Conservation (phyloP, 164 flowering plant species). For the Euptelea pleiosperma region DNA sequence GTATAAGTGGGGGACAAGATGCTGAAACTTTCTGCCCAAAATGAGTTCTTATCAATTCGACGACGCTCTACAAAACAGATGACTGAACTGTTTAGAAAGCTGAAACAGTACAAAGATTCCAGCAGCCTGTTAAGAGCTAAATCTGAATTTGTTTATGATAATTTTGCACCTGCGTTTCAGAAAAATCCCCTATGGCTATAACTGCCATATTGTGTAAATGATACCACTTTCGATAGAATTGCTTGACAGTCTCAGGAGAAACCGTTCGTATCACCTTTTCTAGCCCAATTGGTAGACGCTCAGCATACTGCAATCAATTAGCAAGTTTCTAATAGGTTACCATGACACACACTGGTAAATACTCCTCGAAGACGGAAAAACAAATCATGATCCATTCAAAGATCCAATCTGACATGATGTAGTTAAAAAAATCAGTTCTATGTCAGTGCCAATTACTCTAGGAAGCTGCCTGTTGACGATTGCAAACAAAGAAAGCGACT, state of each 20-base stretch:
- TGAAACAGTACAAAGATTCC: background rate
- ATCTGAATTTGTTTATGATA: constrained; percentile 2
- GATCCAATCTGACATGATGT: too few species aligned
- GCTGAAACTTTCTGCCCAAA: constrained; percentile 60
- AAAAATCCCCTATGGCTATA: constrained; percentile 89
- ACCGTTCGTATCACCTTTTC: constrained; percentile 86
- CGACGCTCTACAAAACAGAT: constrained; percentile 53
- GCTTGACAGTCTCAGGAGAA: constrained; percentile 66
- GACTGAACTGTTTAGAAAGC: constrained; percentile 7
- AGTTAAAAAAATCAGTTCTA: too few species aligned
- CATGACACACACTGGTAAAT: background rate
- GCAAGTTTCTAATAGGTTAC: constrained; percentile 2
- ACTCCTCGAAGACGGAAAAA: background rate
- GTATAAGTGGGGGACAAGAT: constrained; percentile 41
- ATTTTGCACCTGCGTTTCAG: constrained; percentile 73
- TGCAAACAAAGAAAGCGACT: too few species aligned
- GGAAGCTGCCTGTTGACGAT: too few species aligned
- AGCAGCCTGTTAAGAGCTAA: background rate
- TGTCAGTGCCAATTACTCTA: too few species aligned
- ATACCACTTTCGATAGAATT: constrained; percentile 85
- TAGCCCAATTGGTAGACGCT: constrained; percentile 86
- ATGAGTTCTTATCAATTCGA: constrained; percentile 75
- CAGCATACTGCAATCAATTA: constrained; percentile 79
- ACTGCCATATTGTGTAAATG: constrained; percentile 87
- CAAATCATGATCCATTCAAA: background rate